Percentiles rank a stretch among this genome's conserved stretches.
phyloP scores from a whole-genome alignment of 805 yeast genomes.

The Kregervanrija fluxuum region DNA sequence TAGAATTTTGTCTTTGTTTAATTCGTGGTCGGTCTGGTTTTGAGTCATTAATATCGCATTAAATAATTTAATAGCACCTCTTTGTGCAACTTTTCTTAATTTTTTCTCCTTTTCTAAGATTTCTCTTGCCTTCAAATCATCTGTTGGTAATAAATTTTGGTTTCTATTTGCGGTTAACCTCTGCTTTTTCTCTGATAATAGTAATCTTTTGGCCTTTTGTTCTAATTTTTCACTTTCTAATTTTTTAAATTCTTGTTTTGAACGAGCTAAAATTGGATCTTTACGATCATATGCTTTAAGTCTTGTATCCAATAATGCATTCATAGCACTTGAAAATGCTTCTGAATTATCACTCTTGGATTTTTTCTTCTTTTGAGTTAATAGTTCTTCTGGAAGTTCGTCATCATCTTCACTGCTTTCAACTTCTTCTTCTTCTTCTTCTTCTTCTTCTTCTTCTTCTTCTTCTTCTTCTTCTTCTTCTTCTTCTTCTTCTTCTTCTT shows the following conservation, averaged over 20 bases:
- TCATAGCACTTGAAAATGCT: slow-evolving; percentile 75
- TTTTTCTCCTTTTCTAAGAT: slow-evolving; percentile 44
- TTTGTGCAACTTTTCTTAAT: slow-evolving; percentile 58
- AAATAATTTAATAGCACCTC: slow-evolving; percentile 27
- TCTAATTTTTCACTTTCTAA: slow-evolving; percentile 79
- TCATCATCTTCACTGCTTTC: slow-evolving; percentile 17
- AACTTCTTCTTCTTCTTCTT: slow-evolving; percentile 16
- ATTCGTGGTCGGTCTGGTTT: slow-evolving; percentile 62
- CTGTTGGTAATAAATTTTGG: slow-evolving; percentile 56
- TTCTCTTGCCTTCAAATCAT: slow-evolving; percentile 49
- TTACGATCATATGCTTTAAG: slow-evolving; percentile 82
- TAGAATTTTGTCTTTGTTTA: slow-evolving; percentile 32
- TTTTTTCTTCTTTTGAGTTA: slow-evolving; percentile 40
- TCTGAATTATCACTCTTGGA: slow-evolving; percentile 64
- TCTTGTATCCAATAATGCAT: slow-evolving; percentile 75
- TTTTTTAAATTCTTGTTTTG: slow-evolving; percentile 60
- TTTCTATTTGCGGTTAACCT: slow-evolving; percentile 61
- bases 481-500: slow-evolving; percentile 14
- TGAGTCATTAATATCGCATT: slow-evolving; percentile 44
- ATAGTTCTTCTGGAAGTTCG: slow-evolving; percentile 26
- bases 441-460: slow-evolving; percentile 14
- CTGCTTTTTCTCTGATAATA: slow-evolving; percentile 65
- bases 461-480: slow-evolving; percentile 13
- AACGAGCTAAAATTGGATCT: slow-evolving; percentile 86
- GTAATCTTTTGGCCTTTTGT: slow-evolving; percentile 66